Evolutionary conservation across 73 alveolate species (phyloP).

Genomic region (Urostyla sp.): DNA sequence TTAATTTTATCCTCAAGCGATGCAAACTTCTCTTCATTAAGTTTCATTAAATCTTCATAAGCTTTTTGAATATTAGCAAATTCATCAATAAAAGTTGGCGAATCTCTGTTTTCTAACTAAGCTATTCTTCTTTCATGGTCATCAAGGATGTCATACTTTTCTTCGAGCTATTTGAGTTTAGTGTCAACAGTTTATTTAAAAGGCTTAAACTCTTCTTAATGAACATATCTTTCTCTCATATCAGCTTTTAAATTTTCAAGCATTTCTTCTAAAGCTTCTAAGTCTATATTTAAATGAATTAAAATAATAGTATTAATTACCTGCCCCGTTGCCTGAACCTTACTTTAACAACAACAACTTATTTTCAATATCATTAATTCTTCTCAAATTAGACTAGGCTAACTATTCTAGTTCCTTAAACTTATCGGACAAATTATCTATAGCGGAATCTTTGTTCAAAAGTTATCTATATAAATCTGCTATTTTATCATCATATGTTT

Average conservation of each 20-base stretch:
- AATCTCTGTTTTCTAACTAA: no score
- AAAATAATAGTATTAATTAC: not conserved
- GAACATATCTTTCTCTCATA: slow-evolving; percentile 5
- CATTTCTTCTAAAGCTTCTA: slow-evolving; percentile 5
- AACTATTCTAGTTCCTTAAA: not conserved
- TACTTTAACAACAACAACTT: not conserved
- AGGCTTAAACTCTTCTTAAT: slow-evolving; percentile 13
- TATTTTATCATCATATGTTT: not conserved
- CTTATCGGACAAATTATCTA: not conserved
- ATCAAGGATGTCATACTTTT: not conserved
- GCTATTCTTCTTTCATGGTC: no score
- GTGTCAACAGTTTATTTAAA: not conserved
- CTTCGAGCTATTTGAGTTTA: not conserved
- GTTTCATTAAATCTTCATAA: no score
- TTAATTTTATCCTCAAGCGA: not conserved
- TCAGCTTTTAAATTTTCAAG: slow-evolving; percentile 5
- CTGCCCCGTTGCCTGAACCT: slow-evolving; percentile 11
- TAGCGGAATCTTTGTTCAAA: not conserved
- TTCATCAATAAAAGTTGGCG: no score
- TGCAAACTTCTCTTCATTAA: not conserved
- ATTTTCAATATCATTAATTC: not conserved
- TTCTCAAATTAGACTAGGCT: not conserved
- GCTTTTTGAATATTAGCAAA: no score
- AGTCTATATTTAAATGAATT: slow-evolving; percentile 11
- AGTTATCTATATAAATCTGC: not conserved